Conservation (phyloP, 768 basidiomycete species). For the Nidularia sp. region DNA sequence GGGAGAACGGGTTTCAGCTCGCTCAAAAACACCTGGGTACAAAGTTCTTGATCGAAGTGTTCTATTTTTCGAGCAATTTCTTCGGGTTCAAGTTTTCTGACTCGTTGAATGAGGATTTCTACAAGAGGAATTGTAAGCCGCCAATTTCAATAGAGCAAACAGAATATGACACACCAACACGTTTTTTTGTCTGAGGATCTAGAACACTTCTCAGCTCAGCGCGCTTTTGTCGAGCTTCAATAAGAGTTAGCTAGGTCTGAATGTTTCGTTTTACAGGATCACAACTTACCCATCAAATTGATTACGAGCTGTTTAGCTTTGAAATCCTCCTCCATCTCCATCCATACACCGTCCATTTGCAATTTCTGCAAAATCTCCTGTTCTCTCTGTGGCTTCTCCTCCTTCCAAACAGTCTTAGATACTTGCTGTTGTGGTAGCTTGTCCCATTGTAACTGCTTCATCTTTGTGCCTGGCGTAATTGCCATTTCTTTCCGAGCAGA, state of each 20-base stretch:
- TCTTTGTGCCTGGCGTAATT: constrained; percentile 82
- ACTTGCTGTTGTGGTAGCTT: constrained; percentile 91
- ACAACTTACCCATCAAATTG: constrained; percentile 73
- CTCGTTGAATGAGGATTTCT: constrained; percentile 93
- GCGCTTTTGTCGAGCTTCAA: constrained; percentile 71
- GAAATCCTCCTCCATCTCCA: constrained; percentile 97
- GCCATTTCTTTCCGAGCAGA: constrained; percentile 80
- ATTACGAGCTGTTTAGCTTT: constrained; percentile 93
- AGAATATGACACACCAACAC: constrained; percentile 65
- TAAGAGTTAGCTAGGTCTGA: constrained; percentile 6
- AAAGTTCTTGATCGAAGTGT: constrained; percentile 83
- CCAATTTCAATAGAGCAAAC: too few relatives aligned
- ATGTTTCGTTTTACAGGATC: constrained; percentile 1
- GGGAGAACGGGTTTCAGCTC: constrained; percentile 88
- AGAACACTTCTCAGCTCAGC: constrained; percentile 91
- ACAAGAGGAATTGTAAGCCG: too few relatives aligned
- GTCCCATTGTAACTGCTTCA: constrained; percentile 99
- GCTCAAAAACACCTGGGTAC: constrained; percentile 84
- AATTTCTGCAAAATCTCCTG: constrained; percentile 80
- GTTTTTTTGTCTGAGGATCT: constrained; percentile 87
- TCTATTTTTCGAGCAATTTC: constrained; percentile 82
- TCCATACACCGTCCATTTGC: constrained; percentile 84
- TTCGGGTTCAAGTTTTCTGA: constrained; percentile 80
- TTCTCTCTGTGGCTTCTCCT: constrained; percentile 65
- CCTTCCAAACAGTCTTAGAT: constrained; percentile 81